A percentile compares a stretch with the other conserved stretches of the same genome.
These are phyloP conservation scores for Penicillium goetzii DNA, from an alignment of 495 filamentous ascomycete species.

Conservation along the genomic window DNA sequence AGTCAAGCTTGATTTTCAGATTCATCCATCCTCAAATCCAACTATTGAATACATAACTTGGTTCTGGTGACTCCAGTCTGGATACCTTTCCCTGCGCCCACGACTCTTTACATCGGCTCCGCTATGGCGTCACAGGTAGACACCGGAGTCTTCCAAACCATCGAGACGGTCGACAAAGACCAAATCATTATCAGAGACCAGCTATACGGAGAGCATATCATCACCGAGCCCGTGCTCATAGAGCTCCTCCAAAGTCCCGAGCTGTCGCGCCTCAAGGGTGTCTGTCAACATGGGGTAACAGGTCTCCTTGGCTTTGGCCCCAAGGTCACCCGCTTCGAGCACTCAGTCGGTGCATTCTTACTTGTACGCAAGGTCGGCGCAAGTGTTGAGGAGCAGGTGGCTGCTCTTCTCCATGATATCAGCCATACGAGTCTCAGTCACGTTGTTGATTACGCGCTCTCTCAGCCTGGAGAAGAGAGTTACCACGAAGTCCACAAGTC, in stretches of 20 bases:
- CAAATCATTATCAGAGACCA: constrained; percentile 3
- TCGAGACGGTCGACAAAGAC: background rate
- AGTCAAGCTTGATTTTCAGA: background rate
- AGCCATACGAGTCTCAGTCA: constrained; percentile 50
- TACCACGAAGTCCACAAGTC: constrained; percentile 50
- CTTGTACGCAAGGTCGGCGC: constrained; percentile 46
- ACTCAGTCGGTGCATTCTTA: constrained; percentile 49
- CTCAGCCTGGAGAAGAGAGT: constrained; percentile 44
- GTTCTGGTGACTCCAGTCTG: background rate
- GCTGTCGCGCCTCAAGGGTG: constrained; percentile 39
- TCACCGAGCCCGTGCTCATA: constrained; percentile 25
- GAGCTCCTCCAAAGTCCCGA: constrained; percentile 42
- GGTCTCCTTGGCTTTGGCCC: constrained; percentile 40
- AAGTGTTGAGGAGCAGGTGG: constrained; percentile 44
- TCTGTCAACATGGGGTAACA: constrained; percentile 46
- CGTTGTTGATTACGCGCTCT: constrained; percentile 45
- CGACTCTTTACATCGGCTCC: background rate
- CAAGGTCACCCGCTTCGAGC: constrained; percentile 46
- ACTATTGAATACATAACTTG: background rate
- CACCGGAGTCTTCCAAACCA: constrained; percentile 3
- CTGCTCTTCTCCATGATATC: constrained; percentile 50
- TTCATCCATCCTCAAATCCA: background rate
- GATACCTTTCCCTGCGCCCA: background rate
- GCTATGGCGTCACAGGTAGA: constrained; percentile 3
- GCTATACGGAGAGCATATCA: background rate